These are phyloP conservation scores for Adansonia grandidieri DNA, from an alignment of 441 rosid species.

Conservation along the genomic window DNA sequence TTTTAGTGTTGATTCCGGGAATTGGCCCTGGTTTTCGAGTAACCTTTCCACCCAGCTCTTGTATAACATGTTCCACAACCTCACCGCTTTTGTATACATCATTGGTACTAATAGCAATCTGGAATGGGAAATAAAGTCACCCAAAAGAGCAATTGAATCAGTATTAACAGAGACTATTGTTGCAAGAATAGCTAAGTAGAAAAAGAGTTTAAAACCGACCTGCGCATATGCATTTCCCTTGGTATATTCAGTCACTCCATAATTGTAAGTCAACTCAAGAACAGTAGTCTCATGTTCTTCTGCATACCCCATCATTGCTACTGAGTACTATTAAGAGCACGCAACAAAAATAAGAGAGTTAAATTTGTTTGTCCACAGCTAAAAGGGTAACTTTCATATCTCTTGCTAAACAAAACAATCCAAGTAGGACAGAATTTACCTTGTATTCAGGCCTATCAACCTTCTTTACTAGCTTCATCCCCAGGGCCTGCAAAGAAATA, in stretches of 20 bases:
- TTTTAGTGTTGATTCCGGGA: conserved; percentile 90
- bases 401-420: not conserved
- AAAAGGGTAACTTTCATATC: not conserved
- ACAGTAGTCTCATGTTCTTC: conserved; percentile 85
- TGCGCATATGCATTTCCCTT: conserved; percentile 97
- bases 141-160: not conserved
- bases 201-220: conserved; percentile 40
- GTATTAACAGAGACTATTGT: not conserved
- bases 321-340: conserved; percentile 56
- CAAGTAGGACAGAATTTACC: conserved; percentile 46
- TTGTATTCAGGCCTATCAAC: conserved; percentile 81
- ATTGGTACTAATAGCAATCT: conserved; percentile 87
- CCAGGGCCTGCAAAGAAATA: conserved; percentile 68
- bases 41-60: conserved; percentile 94
- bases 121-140: conserved; percentile 16
- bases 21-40: conserved; percentile 86
- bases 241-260: conserved; percentile 88
- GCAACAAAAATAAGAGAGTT: conserved; percentile 2
- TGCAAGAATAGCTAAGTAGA: not conserved
- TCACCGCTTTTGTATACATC: conserved; percentile 96
- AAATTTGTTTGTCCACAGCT: not conserved
- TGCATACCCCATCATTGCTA: conserved; percentile 93
- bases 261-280: conserved; percentile 83
- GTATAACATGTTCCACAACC: conserved; percentile 64
- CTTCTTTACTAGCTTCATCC: conserved; percentile 80